These are phyloP conservation scores for Epichloe elymi DNA, from an alignment of 2,329 filamentous ascomycete genomes.

Conservation along the genomic window DNA sequence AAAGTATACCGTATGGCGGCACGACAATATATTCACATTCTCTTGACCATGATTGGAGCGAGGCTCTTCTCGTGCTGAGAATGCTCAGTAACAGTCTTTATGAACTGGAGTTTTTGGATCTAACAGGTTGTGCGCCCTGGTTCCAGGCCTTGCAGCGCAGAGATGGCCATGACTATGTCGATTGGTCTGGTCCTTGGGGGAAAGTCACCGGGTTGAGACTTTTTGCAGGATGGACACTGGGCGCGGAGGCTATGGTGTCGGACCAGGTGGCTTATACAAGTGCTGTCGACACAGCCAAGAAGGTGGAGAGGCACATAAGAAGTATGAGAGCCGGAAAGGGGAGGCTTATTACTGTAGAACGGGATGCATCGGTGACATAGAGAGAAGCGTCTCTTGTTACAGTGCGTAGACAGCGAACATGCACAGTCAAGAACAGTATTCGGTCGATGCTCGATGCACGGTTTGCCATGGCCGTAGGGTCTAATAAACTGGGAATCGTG, in stretches of 20 bases:
- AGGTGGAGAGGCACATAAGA: constrained; percentile 35
- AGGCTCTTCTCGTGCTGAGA: constrained; percentile 42
- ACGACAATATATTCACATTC: constrained; percentile 45
- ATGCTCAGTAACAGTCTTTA: constrained; percentile 42
- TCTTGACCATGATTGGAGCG: constrained; percentile 45
- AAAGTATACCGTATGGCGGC: constrained; percentile 36
- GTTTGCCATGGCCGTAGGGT: constrained; percentile 39
- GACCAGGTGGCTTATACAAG: constrained; percentile 22
- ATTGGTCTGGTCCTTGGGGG: constrained; percentile 44
- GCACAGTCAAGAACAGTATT: constrained; percentile 26
- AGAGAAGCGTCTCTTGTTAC: too few relatives aligned
- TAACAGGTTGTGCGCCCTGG: constrained; percentile 48
- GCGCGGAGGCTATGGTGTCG: constrained; percentile 19
- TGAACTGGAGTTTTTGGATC: constrained; percentile 45
- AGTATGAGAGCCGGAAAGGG: constrained; percentile 33
- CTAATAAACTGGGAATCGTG: constrained; percentile 33
- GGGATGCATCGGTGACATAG: constrained; percentile 15
- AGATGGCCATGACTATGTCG: constrained; percentile 33
- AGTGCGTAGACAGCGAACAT: too few relatives aligned
- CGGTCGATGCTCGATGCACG: constrained; percentile 26
- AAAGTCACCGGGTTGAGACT: constrained; percentile 32
- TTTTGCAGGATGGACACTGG: constrained; percentile 28
- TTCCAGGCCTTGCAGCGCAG: constrained; percentile 30
- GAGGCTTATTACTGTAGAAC: constrained; percentile 35
- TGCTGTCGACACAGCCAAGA: constrained; percentile 24